Percentiles rank a stretch among this genome's conserved stretches.
These are phyloP conservation scores for Wickerhamiella sergipiensis DNA, from an alignment of 805 yeast genomes.

Conservation along the genomic window DNA sequence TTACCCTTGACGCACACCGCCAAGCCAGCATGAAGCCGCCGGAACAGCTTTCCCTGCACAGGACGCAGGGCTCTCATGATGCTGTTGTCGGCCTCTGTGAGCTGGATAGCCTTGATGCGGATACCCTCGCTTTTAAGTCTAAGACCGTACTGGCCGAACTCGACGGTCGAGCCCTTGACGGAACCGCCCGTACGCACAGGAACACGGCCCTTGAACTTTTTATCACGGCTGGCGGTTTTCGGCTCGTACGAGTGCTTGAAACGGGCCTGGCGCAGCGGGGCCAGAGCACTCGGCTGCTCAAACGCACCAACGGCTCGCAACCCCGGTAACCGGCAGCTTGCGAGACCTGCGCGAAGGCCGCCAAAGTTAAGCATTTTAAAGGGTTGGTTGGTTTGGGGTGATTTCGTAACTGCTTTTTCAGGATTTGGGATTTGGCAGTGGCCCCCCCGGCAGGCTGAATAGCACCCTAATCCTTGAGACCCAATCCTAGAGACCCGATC, in stretches of 20 bases:
- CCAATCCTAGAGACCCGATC: neutral
- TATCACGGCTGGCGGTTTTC: conserved; percentile 48
- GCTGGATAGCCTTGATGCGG: conserved; percentile 73
- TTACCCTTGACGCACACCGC: conserved; percentile 95
- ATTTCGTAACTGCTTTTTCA: neutral
- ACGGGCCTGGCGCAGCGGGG: conserved; percentile 1
- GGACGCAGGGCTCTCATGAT: conserved; percentile 75
- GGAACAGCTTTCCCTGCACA: conserved; percentile 52
- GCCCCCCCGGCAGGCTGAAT: neutral
- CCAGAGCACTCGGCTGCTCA: neutral
- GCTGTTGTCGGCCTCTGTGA: conserved; percentile 81
- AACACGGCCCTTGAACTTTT: conserved; percentile 88
- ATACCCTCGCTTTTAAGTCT: conserved; percentile 81
- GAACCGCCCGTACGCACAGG: conserved; percentile 93
- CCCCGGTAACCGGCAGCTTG: neutral
- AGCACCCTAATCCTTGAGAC: neutral
- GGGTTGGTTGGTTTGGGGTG: neutral
- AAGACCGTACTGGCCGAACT: conserved; percentile 73
- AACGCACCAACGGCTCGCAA: neutral
- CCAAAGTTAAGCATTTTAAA: neutral
- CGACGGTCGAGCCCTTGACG: conserved; percentile 68
- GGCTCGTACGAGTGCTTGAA: conserved; percentile 33
- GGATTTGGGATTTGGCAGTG: neutral
- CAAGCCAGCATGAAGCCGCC: conserved; percentile 69
- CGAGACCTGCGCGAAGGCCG: neutral